Conservation (phyloP, 139 green algal species). For the Chlamydomonas asymmetrica region DNA sequence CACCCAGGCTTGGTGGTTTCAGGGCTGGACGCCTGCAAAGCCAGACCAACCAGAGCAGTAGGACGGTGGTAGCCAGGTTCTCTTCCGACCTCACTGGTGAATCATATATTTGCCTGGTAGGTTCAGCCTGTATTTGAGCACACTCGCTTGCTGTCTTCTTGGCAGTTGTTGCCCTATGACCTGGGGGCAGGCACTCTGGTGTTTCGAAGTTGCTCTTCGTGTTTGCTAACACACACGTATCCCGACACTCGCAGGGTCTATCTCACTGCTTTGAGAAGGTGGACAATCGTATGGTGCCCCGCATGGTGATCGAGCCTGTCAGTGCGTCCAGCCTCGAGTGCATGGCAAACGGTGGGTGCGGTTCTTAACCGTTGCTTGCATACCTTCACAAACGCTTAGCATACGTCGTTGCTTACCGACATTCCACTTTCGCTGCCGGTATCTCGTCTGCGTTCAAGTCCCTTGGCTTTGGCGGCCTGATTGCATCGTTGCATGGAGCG, state of each 20-base stretch:
- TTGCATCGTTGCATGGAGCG: not conserved
- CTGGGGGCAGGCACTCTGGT: not conserved
- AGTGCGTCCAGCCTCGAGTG: slow-evolving; percentile 79
- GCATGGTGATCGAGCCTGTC: slow-evolving; percentile 84
- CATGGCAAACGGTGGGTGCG: slow-evolving; percentile 70
- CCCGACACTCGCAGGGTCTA: slow-evolving; percentile 70
- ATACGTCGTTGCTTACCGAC: not conserved
- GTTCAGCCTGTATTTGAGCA: not conserved
- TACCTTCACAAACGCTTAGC: not conserved
- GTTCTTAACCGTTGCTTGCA: not conserved
- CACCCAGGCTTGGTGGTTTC: too few species aligned
- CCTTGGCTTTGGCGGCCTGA: not conserved
- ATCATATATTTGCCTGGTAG: slow-evolving; percentile 19
- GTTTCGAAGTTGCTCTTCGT: not conserved
- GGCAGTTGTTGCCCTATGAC: slow-evolving; percentile 8
- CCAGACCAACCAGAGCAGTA: too few species aligned
- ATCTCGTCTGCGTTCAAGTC: not conserved
- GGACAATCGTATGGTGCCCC: slow-evolving; percentile 66
- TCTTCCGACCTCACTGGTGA: slow-evolving; percentile 1
- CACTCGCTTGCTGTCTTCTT: not conserved
- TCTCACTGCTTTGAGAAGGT: slow-evolving; percentile 86
- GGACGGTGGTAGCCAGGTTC: too few species aligned
- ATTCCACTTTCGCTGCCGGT: not conserved
- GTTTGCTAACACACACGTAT: too few species aligned
- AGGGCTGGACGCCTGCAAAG: too few species aligned